phyloP scores from a whole-genome alignment of 192 early-diverging fungal species.

The Borealophlyctis nickersoniae region DNA sequence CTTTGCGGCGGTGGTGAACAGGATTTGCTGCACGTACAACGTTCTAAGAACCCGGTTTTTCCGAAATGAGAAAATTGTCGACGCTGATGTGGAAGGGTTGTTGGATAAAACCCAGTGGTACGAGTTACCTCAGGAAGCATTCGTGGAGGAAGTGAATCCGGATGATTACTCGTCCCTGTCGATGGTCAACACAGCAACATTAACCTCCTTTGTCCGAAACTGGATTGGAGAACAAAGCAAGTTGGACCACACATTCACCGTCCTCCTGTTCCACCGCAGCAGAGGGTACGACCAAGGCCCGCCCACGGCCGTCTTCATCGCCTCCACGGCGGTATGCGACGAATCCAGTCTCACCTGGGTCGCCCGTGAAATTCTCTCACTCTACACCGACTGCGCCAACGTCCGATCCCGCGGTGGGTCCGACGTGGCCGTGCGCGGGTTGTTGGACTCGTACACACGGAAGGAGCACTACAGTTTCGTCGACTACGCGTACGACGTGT shows the following conservation, averaged over 20 bases:
- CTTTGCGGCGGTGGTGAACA: slow-evolving; percentile 27
- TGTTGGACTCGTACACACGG: slow-evolving; percentile 20
- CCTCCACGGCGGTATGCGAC: slow-evolving; percentile 34
- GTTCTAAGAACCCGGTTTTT: slow-evolving; percentile 45
- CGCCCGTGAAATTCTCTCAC: slow-evolving; percentile 31
- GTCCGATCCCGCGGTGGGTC: not conserved
- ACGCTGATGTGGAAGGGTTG: slow-evolving; percentile 51
- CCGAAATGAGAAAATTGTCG: slow-evolving; percentile 49
- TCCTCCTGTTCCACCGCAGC: slow-evolving; percentile 11
- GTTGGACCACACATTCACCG: slow-evolving; percentile 20
- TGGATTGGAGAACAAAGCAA: slow-evolving; percentile 11
- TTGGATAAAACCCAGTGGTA: slow-evolving; percentile 20
- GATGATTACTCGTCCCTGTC: slow-evolving; percentile 5
- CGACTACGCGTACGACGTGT: slow-evolving; percentile 36
- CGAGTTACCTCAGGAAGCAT: slow-evolving; percentile 12
- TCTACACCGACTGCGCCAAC: slow-evolving; percentile 30
- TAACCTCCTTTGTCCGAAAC: not conserved
- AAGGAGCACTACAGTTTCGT: slow-evolving; percentile 39
- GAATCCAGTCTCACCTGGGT: slow-evolving; percentile 26
- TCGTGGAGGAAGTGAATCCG: slow-evolving; percentile 13
- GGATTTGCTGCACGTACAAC: slow-evolving; percentile 26
- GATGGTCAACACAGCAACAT: slow-evolving; percentile 1
- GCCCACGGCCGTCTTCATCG: slow-evolving; percentile 25
- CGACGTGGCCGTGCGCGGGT: not conserved
- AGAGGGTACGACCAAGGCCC: not conserved